Evolutionary conservation across 352 stramenopile genomes (phyloP).

Genomic region (Phytophthora colocasiae): DNA sequence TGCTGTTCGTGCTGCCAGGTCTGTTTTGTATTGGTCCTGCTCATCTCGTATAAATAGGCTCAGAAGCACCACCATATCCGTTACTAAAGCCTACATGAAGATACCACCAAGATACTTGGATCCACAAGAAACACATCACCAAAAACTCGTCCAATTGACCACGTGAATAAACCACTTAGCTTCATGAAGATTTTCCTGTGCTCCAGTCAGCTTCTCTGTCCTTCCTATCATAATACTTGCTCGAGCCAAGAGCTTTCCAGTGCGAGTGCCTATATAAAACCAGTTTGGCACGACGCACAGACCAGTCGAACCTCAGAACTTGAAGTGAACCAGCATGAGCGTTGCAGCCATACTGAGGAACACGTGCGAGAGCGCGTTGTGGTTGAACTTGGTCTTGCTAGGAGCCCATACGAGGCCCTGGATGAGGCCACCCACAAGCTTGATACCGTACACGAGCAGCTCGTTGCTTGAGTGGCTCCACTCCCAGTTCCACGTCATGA

Average conservation of each 20-base stretch:
- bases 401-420: slow-evolving; percentile 84
- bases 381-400: slow-evolving; percentile 88
- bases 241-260: slow-evolving; percentile 4
- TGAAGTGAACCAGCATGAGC: slow-evolving; percentile 86
- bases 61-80: slow-evolving; percentile 1
- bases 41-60: slow-evolving; percentile 24
- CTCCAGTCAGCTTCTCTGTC: slow-evolving; percentile 21
- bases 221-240: slow-evolving; percentile 32
- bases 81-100: slow-evolving; percentile 8
- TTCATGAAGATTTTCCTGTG: slow-evolving; percentile 35
- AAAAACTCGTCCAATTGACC: slow-evolving; percentile 32
- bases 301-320: slow-evolving; percentile 47
- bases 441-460: slow-evolving; percentile 83
- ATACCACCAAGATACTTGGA: slow-evolving; percentile 7
- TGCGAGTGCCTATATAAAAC: slow-evolving; percentile 32
- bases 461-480: slow-evolving; percentile 85
- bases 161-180: slow-evolving; percentile 25
- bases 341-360: slow-evolving; percentile 84
- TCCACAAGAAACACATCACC: slow-evolving; percentile 1
- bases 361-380: slow-evolving; percentile 89
- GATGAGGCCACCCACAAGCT: slow-evolving; percentile 79
- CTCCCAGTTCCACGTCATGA: slow-evolving; percentile 83
- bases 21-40: not conserved
- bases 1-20: slow-evolving; percentile 16
- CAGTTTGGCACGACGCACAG: slow-evolving; percentile 8